Conservation (phyloP, 331 rosid genomes). For the Arachis monticola region DNA sequence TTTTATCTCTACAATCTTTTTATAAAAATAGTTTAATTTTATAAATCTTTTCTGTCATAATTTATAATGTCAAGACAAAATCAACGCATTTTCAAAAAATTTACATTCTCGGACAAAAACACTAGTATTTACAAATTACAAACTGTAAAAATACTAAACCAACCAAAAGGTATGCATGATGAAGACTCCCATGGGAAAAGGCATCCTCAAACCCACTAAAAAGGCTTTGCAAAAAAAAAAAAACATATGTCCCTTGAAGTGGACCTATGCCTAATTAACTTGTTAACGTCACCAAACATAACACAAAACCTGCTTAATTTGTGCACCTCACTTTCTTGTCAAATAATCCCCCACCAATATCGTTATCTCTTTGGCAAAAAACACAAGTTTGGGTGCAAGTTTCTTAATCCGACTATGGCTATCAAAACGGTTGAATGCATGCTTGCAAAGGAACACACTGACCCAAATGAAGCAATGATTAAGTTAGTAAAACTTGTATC, state of each 20-base stretch:
- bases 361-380: constrained; percentile 30
- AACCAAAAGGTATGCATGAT: constrained; percentile 29
- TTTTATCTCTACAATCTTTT: too few species aligned
- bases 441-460: constrained; percentile 17
- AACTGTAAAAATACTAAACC: too few species aligned
- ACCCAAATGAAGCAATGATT: constrained; percentile 41
- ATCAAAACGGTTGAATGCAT: constrained; percentile 2
- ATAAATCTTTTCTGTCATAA: too few species aligned
- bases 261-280: constrained; percentile 39
- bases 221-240: constrained; percentile 41
- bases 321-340: constrained; percentile 32
- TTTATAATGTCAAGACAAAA: too few species aligned
- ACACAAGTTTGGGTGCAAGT: background rate
- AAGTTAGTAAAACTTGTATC: constrained; percentile 7
- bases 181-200: constrained; percentile 52
- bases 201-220: constrained; percentile 40
- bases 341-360: background rate
- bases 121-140: too few species aligned
- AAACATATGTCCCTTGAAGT: constrained; percentile 46
- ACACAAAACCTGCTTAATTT: constrained; percentile 23
- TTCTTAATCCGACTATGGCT: background rate
- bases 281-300: constrained; percentile 35
- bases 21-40: too few species aligned
- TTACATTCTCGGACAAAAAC: too few species aligned
- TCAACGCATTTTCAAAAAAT: too few species aligned